A percentile compares a stretch with the other conserved stretches of the same genome.
These are phyloP conservation scores for Heterobasidion occidentale DNA, from an alignment of 1,284 basidiomycete species.

Conservation along the genomic window DNA sequence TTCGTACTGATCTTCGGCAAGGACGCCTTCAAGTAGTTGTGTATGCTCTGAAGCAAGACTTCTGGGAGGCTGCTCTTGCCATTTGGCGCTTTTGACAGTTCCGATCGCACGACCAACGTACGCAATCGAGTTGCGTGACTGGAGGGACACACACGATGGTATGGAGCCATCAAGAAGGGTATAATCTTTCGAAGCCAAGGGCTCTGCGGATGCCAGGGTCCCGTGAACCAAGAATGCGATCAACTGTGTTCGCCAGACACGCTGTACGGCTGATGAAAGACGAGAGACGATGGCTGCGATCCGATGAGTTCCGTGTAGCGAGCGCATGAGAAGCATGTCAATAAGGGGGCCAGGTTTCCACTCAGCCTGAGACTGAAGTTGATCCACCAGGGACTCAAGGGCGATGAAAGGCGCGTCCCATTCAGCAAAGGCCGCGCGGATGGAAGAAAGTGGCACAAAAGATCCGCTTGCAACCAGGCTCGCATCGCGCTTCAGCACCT, in stretches of 20 bases:
- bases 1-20: constrained; percentile 68
- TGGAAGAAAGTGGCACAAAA: constrained; percentile 76
- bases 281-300: constrained; percentile 63
- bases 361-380: constrained; percentile 43
- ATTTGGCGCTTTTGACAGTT: constrained; percentile 74
- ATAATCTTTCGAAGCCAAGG: constrained; percentile 48
- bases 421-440: constrained; percentile 73
- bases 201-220: constrained; percentile 48
- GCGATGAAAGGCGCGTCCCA: constrained; percentile 80
- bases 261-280: constrained; percentile 66
- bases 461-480: constrained; percentile 65
- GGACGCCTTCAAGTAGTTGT: constrained; percentile 50
- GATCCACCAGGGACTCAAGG: constrained; percentile 53
- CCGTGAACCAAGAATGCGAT: constrained; percentile 76
- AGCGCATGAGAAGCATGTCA: constrained; percentile 61
- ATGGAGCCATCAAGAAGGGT: constrained; percentile 54
- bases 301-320: constrained; percentile 68
- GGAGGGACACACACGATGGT: constrained; percentile 64
- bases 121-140: constrained; percentile 72
- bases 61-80: constrained; percentile 69
- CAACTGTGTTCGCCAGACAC: constrained; percentile 73
- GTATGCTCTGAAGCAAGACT: constrained; percentile 58
- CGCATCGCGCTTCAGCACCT: constrained; percentile 63
- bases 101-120: constrained; percentile 86
- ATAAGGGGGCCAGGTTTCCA: constrained; percentile 74